Conservation (phyloP, 2,329 filamentous ascomycete species). For the Talaromyces sp. region DNA sequence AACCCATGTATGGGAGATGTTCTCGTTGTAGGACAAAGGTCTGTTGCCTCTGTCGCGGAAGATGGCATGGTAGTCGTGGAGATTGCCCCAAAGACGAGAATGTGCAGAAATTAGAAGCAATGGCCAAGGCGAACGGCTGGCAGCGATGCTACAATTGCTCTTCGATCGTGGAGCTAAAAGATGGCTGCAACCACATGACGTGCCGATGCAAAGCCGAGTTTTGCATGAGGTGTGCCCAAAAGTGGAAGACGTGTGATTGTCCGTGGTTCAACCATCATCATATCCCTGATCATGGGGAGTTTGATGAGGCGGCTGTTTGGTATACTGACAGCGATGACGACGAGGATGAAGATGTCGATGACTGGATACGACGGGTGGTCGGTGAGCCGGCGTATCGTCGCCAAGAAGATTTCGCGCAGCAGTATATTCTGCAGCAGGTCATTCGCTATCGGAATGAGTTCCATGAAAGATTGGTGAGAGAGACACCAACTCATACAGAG, state of each 20-base stretch:
- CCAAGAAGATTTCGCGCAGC: not conserved
- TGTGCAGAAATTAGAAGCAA: slow-evolving; percentile 49
- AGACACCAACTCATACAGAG: not conserved
- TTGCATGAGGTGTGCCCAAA: slow-evolving; percentile 77
- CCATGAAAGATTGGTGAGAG: not conserved
- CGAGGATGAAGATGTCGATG: not conserved
- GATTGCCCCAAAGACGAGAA: slow-evolving; percentile 61
- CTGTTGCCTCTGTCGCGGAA: slow-evolving; percentile 68
- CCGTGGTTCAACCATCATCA: slow-evolving; percentile 69
- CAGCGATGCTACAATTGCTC: slow-evolving; percentile 75
- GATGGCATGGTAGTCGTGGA: slow-evolving; percentile 59
- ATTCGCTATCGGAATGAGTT: not conserved
- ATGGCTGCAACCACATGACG: slow-evolving; percentile 85
- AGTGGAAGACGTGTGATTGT: slow-evolving; percentile 81
- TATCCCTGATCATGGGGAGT: slow-evolving; percentile 48
- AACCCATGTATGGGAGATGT: slow-evolving; percentile 66
- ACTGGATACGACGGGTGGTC: not conserved
- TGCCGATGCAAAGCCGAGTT: slow-evolving; percentile 82
- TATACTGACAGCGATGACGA: slow-evolving; percentile 32
- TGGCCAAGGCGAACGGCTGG: slow-evolving; percentile 70
- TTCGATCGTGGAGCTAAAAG: slow-evolving; percentile 71
- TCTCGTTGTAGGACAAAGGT: slow-evolving; percentile 68
- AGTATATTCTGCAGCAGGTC: not conserved
- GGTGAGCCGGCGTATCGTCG: slow-evolving; percentile 10
- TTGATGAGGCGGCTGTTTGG: slow-evolving; percentile 38